phyloP scores from a whole-genome alignment of 495 filamentous ascomycete species.

The Cairneyella variabilis region DNA sequence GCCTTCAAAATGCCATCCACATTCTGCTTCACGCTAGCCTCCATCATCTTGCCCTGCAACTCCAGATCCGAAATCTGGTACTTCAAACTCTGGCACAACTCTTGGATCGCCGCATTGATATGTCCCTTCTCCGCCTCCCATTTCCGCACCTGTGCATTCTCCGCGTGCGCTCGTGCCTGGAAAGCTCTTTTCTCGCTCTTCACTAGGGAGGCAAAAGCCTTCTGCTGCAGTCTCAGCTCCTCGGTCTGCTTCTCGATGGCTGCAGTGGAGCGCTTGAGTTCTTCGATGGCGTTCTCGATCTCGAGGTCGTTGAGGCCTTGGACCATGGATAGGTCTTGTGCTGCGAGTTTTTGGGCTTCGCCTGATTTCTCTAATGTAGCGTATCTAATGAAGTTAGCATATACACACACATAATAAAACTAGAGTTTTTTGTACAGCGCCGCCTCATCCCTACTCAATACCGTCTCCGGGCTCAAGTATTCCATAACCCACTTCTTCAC shows the following conservation, averaged over 20 bases:
- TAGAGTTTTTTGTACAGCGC: conserved; percentile 29
- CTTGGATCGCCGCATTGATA: conserved; percentile 32
- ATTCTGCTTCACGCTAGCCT: conserved; percentile 28
- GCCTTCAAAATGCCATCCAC: conserved; percentile 35
- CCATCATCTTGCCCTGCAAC: conserved; percentile 28
- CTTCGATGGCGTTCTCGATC: conserved; percentile 38
- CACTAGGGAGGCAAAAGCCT: conserved; percentile 36
- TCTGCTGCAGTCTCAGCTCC: conserved; percentile 37
- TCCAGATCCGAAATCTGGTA: conserved; percentile 38
- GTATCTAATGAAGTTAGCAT: conserved; percentile 28
- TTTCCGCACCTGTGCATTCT: conserved; percentile 27
- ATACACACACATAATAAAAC: conserved; percentile 10
- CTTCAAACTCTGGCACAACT: conserved; percentile 35
- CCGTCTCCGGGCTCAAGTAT: conserved; percentile 39
- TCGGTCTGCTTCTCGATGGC: conserved; percentile 44
- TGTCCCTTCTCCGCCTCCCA: conserved; percentile 31
- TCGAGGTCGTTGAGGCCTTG: conserved; percentile 36
- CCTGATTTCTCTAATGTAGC: conserved; percentile 33
- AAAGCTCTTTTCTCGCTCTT: conserved; percentile 22
- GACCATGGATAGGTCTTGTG: conserved; percentile 31
- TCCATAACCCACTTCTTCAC: conserved; percentile 36
- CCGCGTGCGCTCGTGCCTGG: conserved; percentile 28
- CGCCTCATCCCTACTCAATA: conserved; percentile 40
- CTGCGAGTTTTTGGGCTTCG: conserved; percentile 31
- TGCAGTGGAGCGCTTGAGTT: conserved; percentile 42